Evolutionary conservation across 2,329 filamentous ascomycete species (phyloP).

Genomic region (Beauveria australis): DNA sequence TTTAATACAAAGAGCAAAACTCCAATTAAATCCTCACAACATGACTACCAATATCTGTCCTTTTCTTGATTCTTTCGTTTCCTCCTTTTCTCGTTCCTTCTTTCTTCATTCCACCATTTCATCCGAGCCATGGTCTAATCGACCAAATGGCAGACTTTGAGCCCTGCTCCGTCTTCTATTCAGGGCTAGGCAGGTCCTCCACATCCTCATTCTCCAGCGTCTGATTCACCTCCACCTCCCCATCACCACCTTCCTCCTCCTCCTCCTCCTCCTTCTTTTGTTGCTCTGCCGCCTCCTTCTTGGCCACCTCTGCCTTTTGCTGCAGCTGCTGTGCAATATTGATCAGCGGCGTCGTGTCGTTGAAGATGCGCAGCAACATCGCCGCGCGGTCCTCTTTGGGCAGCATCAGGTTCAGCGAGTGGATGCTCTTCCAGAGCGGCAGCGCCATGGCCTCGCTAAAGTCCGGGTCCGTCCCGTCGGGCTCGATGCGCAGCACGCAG

Average conservation of each 20-base stretch:
- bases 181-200: conserved; percentile 30
- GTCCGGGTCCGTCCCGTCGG: conserved; percentile 52
- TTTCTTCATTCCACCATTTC: conserved; percentile 3
- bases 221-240: neutral
- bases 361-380: conserved; percentile 85
- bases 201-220: conserved; percentile 15
- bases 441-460: conserved; percentile 75
- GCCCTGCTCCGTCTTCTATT: conserved; percentile 16
- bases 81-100: neutral
- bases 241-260: conserved; percentile 5
- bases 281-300: conserved; percentile 17
- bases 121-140: conserved; percentile 1
- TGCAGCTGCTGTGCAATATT: conserved; percentile 45
- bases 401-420: conserved; percentile 92
- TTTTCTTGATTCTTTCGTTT: conserved; percentile 13
- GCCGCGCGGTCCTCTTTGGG: conserved; percentile 93
- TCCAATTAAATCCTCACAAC: neutral
- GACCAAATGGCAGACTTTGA: neutral
- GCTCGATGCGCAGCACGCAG: conserved; percentile 78
- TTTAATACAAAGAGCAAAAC: neutral
- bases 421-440: conserved; percentile 87
- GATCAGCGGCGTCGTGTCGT: conserved; percentile 77
- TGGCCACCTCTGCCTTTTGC: conserved; percentile 16
- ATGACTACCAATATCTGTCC: neutral
- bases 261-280: conserved; percentile 12